Percentiles rank a stretch among this genome's conserved stretches.
These are phyloP conservation scores for Colletotrichum horii DNA, from an alignment of 2,329 filamentous ascomycete genomes.

Conservation along the genomic window DNA sequence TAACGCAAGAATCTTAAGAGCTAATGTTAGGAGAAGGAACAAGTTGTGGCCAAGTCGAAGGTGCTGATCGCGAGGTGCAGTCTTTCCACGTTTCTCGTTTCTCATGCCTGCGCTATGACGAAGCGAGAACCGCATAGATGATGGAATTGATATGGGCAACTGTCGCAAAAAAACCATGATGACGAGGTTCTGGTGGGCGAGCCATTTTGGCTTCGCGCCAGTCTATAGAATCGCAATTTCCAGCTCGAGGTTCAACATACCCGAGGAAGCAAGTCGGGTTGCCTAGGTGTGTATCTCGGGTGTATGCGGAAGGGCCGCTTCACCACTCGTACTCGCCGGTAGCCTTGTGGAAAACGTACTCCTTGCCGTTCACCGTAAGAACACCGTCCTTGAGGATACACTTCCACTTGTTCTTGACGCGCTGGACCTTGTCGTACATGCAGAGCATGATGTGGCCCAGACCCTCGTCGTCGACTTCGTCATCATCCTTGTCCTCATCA, in stretches of 20 bases:
- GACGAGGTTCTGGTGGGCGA: background rate
- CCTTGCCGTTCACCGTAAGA: conserved; percentile 89
- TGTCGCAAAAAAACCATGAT: background rate
- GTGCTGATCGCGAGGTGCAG: background rate
- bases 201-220: background rate
- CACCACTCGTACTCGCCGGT: conserved; percentile 98
- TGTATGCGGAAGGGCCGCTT: conserved; percentile 16
- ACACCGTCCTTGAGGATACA: conserved; percentile 97
- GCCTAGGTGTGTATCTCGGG: background rate
- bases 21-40: background rate
- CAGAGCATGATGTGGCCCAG: conserved; percentile 94
- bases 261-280: background rate
- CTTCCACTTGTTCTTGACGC: conserved; percentile 99
- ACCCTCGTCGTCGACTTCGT: conserved; percentile 86
- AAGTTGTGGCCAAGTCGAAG: background rate
- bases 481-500: conserved; percentile 83
- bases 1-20: background rate
- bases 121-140: background rate
- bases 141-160: background rate
- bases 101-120: background rate
- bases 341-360: conserved; percentile 98
- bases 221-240: background rate
- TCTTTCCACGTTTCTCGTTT: background rate
- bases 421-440: conserved; percentile 98
- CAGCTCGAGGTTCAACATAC: background rate